phyloP scores from a whole-genome alignment of 306 rosid genomes.

The cucumber (Cucumis sativus) region DNA sequence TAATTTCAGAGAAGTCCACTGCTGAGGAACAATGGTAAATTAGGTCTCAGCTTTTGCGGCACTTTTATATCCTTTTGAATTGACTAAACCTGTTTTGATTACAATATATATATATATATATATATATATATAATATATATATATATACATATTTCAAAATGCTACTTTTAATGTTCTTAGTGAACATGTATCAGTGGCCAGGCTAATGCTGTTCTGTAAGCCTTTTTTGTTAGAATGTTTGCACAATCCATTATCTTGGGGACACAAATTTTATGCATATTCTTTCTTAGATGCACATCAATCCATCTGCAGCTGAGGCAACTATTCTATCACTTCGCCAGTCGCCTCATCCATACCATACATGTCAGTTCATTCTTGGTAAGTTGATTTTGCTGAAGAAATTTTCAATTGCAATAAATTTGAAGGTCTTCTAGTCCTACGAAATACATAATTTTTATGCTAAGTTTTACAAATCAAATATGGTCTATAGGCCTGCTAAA shows the following conservation, averaged over 20 bases:
- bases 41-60: background rate
- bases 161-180: background rate
- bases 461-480: background rate
- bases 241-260: background rate
- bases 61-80: background rate
- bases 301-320: conserved; percentile 67
- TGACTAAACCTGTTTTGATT: background rate
- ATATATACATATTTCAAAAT: background rate
- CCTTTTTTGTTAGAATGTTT: background rate
- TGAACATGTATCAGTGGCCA: background rate
- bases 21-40: no score
- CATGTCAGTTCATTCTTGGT: conserved; percentile 90
- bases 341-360: conserved; percentile 73
- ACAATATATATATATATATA: no score
- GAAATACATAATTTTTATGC: background rate
- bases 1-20: no score
- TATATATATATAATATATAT: no score
- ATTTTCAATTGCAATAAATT: background rate
- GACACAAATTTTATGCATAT: background rate
- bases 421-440: background rate
- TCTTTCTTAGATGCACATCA: conserved; percentile 55
- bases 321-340: conserved; percentile 54
- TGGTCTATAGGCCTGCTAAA: background rate
- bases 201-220: background rate
- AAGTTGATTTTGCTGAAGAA: conserved; percentile 9